Base-by-base conservation (phyloP, 2,329 filamentous ascomycete genomes). In the Lachnellula suecica region DNA sequence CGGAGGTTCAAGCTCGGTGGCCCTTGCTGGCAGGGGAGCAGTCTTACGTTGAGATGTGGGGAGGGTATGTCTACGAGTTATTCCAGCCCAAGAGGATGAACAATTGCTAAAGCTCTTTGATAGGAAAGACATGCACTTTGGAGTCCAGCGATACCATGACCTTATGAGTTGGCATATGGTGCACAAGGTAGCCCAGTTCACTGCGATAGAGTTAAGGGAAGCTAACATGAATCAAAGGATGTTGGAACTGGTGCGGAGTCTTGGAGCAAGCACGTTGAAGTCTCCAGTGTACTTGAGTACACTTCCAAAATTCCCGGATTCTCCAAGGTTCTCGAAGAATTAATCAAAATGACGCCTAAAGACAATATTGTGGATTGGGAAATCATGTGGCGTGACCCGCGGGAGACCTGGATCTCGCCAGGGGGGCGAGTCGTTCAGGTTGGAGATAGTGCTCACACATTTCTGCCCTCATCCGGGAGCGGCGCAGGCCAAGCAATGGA, bases 361-460 rank as follows among this genome's bases (percentile, higher is more conserved):
- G 35, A 40, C 4, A 17, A 15, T 2, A 13, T 46, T 9, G 52
- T 64, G 31, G 61, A 64, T 38, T 64, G 54, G 51, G 56, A 58
- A 20, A 52, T 64, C 24, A 54, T 62, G 34, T 52, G 53, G 49
- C 56, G 62, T 25, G 56, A 61, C 19, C 59, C 59, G 10, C 44
- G 59, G 11, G 53, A 56, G 13, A 58, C 53, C 9, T 65, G 67
- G 67, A 52, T 64, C 25, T 68, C 66, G 9, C 51, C 60, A 15
- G 57, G 54, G 1, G 64, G 59, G 8, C 61, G 64, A 11, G 63
- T 70, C 17, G 57, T 67, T 13, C 59, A 68, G 31, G 59, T 72
- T 34, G 70, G 70, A 9, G 68, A 71, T 52, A 62, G 65, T 13
- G 69, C 70, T 17, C 70, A 72, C 57, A 59, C 67, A 17, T 68